Conservation (phyloP, 2,329 filamentous ascomycete genomes). For the Cercospora sesami region DNA sequence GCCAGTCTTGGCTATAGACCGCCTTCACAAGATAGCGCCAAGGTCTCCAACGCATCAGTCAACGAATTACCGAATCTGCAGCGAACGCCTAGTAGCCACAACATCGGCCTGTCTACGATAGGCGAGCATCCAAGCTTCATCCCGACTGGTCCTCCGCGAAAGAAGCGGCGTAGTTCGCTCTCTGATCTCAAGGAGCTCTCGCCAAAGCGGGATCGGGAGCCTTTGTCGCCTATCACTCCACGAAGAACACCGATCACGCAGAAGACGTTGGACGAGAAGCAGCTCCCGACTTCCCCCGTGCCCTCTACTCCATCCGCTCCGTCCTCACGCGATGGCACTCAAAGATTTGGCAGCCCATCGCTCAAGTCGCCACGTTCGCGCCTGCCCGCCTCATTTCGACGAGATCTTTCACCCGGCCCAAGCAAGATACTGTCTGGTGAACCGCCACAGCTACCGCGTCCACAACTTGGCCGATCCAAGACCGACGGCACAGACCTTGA, state of each 20-base stretch:
- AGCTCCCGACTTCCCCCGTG: conserved; percentile 41
- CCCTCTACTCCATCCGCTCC: conserved; percentile 34
- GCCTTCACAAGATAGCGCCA: conserved; percentile 56
- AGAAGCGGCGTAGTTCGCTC: conserved; percentile 86
- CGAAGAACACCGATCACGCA: conserved; percentile 29
- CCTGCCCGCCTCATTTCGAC: conserved; percentile 42
- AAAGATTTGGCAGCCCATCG: conserved; percentile 44
- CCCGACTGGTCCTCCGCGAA: conserved; percentile 55
- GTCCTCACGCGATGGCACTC: conserved; percentile 41
- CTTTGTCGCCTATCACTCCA: conserved; percentile 27
- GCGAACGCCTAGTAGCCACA: conserved; percentile 29
- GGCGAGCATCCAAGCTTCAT: conserved; percentile 50
- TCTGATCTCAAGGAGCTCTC: conserved; percentile 73
- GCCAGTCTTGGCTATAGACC: conserved; percentile 51
- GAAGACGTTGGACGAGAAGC: conserved; percentile 31
- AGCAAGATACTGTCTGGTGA: conserved; percentile 26
- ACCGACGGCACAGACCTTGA: conserved; percentile 29
- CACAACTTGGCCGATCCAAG: conserved; percentile 37
- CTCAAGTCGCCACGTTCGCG: conserved; percentile 38
- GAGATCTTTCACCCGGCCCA: conserved; percentile 46
- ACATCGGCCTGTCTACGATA: conserved; percentile 51
- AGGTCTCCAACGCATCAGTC: conserved; percentile 37
- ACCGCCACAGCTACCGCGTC: conserved; percentile 11
- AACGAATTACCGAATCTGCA: conserved; percentile 39
- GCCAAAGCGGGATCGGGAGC: conserved; percentile 28